Evolutionary conservation across 495 filamentous ascomycete species (phyloP).

Genomic region (Penicillium flavigenum): DNA sequence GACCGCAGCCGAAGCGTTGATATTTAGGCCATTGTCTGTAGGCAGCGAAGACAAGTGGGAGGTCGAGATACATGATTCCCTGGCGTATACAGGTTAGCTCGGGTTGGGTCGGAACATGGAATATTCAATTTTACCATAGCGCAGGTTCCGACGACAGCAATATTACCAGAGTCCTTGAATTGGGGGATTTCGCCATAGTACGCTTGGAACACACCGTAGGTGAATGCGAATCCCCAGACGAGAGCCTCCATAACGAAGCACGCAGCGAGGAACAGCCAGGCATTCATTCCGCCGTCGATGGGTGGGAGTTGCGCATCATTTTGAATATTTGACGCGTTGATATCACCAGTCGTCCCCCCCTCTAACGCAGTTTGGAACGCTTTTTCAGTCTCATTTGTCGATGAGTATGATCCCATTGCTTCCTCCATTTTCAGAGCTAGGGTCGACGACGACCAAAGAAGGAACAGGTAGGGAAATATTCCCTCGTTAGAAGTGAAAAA

Average conservation of each 20-base stretch:
- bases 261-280: conserved; percentile 60
- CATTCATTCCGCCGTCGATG: conserved; percentile 48
- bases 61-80: conserved; percentile 18
- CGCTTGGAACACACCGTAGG: conserved; percentile 45
- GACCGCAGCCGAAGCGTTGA: conserved; percentile 9
- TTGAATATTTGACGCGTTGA: too few species aligned
- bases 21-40: conserved; percentile 4
- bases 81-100: not conserved
- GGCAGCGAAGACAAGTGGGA: conserved; percentile 14
- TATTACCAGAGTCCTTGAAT: conserved; percentile 30
- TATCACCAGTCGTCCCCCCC: too few species aligned
- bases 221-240: conserved; percentile 50
- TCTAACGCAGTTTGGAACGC: too few species aligned
- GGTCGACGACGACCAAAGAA: too few species aligned
- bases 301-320: too few species aligned
- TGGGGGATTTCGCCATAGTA: conserved; percentile 25
- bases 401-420: too few species aligned
- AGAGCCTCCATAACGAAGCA: conserved; percentile 61
- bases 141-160: conserved; percentile 20
- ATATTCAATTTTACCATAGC: conserved; percentile 15
- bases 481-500: too few species aligned
- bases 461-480: too few species aligned
- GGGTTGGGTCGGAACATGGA: too few species aligned
- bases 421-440: too few species aligned
- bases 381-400: too few species aligned